phyloP scores from a whole-genome alignment of 2,329 filamentous ascomycete genomes.

The Neocatenulostroma microsporum region DNA sequence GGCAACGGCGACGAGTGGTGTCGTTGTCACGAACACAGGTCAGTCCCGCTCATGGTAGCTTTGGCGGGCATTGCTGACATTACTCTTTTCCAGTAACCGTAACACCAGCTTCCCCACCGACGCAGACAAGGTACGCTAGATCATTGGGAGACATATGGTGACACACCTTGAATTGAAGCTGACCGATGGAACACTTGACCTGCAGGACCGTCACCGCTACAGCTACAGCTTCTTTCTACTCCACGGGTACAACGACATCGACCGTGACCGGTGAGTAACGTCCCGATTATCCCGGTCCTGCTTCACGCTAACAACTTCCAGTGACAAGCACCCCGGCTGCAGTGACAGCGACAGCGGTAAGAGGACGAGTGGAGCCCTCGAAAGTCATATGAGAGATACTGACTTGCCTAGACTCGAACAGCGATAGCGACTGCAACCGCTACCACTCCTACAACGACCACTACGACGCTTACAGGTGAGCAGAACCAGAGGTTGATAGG shows the following conservation, averaged over 20 bases:
- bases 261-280: background rate
- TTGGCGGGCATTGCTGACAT: no score
- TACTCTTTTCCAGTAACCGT: no score
- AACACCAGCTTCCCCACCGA: background rate
- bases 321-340: background rate
- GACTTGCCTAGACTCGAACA: background rate
- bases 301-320: background rate
- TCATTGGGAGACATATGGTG: no score
- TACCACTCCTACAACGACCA: background rate
- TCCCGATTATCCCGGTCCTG: background rate
- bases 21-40: constrained; percentile 1
- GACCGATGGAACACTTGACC: background rate
- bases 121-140: no score
- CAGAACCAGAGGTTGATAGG: background rate
- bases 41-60: background rate
- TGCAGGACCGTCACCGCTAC: background rate
- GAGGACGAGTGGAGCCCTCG: no score
- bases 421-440: background rate
- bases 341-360: background rate
- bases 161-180: background rate
- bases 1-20: background rate
- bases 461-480: constrained; percentile 4
- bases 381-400: no score
- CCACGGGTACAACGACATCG: background rate
- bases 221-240: constrained; percentile 1